Evolutionary conservation across 1,284 basidiomycete species (phyloP).

Genomic region (Ganoderma leucocontextum): DNA sequence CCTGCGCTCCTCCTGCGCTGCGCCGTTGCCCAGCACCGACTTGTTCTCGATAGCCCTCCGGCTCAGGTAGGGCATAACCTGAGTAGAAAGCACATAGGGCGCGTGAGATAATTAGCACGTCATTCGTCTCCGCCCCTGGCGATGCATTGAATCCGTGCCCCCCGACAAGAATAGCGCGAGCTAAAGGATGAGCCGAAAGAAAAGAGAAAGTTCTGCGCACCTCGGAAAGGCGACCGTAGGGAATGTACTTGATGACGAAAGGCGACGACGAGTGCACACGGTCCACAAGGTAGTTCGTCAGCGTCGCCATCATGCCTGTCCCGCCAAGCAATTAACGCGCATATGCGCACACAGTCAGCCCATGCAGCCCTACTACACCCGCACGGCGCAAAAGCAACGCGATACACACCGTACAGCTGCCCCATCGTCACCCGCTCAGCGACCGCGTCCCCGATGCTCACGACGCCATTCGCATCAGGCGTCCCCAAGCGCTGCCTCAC

Average conservation of each 20-base stretch:
- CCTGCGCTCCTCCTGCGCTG: conserved; percentile 55
- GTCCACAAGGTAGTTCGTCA: conserved; percentile 75
- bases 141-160: not conserved
- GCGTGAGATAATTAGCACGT: conserved; percentile 9
- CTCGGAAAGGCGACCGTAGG: conserved; percentile 84
- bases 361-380: not conserved
- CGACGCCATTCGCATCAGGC: conserved; percentile 37
- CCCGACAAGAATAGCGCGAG: conserved; percentile 2
- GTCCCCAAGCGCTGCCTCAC: conserved; percentile 64
- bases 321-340: not conserved
- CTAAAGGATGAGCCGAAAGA: conserved; percentile 2
- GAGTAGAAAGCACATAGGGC: conserved; percentile 7
- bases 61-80: conserved; percentile 74
- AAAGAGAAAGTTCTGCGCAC: conserved; percentile 41
- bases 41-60: conserved; percentile 78
- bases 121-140: conserved; percentile 8
- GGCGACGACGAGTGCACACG: conserved; percentile 67
- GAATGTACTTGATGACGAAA: conserved; percentile 85
- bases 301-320: conserved; percentile 84
- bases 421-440: conserved; percentile 78
- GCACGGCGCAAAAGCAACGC: not conserved
- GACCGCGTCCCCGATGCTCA: conserved; percentile 59
- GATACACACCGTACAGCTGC: conserved; percentile 81
- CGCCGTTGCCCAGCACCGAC: conserved; percentile 63
- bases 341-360: not conserved